These are phyloP conservation scores for Candida tetrigidarum DNA, from an alignment of 1,139 yeast genomes.

Conservation along the genomic window DNA sequence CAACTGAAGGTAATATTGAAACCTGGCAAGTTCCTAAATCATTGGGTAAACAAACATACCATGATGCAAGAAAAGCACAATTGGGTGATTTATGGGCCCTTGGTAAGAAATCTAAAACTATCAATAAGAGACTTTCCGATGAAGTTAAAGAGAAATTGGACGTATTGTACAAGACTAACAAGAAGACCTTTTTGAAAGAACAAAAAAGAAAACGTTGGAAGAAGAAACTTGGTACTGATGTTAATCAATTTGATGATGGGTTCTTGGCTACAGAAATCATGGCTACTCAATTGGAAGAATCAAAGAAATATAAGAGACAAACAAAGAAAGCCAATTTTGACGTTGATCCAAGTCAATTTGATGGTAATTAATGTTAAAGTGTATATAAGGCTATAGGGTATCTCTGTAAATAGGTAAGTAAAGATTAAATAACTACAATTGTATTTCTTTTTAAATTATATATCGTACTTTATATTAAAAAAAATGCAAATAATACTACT, in stretches of 20 bases:
- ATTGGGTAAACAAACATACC: conserved; percentile 73
- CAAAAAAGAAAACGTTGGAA: conserved; percentile 47
- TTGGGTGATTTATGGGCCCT: conserved; percentile 93
- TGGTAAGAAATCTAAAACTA: conserved; percentile 67
- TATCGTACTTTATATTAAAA: conserved; percentile 5
- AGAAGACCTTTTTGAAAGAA: conserved; percentile 47
- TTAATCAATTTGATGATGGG: conserved; percentile 38
- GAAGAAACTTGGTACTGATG: conserved; percentile 36
- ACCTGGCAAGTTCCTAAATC: conserved; percentile 89
- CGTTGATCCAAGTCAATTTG: conserved; percentile 26
- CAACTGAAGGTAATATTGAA: conserved; percentile 78
- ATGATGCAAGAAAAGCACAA: conserved; percentile 84
- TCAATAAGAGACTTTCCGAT: conserved; percentile 36
- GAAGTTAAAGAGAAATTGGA: conserved; percentile 39
- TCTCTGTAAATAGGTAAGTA: neutral
- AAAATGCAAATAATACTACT: neutral
- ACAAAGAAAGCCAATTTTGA: conserved; percentile 38
- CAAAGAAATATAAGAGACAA: conserved; percentile 35
- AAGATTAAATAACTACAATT: neutral
- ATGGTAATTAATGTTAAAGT: conserved; percentile 26
- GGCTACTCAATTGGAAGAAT: conserved; percentile 39
- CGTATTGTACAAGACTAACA: conserved; percentile 40
- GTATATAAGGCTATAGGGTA: neutral
- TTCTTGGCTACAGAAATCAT: conserved; percentile 21
- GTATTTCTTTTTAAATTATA: neutral